Base-by-base conservation (phyloP, 2,329 filamentous ascomycete genomes). In the Epichloe gansuensis region DNA sequence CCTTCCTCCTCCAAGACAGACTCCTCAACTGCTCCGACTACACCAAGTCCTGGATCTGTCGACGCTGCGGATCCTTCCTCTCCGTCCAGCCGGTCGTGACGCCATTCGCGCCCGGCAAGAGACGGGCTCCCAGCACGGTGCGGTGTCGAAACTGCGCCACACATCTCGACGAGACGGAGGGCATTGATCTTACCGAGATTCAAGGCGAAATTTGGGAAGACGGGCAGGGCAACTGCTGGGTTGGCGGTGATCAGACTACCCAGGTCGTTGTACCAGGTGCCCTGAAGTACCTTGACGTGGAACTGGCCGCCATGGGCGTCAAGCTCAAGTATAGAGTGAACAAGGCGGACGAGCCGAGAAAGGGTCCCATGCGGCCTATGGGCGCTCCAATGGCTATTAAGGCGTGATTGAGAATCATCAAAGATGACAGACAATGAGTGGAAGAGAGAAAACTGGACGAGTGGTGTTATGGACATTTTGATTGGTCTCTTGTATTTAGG, bases 21-120 rank as follows among this genome's bases (percentile, higher is more conserved):
- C 75, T 98, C 54, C 84, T 98, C 74, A 97, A 98, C 74, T 98
- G 93, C 71, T 95, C 88, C 50, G 93, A 98, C 68, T 94, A 95
- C 67, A 82, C 85, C 31, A 84, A 85, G 56, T 84, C 89, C 1
- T 95, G 90, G 82, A 83, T 97, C 58, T 98, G 93, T 69, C 84
- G 88, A 52, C 74, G 73, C 36, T 98, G 93, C 66, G 93, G 93
- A 49, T 90, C 85, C 8, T 98, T 98, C 75, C 69, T 97, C 57
- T 89, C 87, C 0, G 88, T 88, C 11, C 87, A 94, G 66, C 86
- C 87, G 1, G 87, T 84, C 0, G 84, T 89, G 44, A 82, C 77
- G 57, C 78, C 76, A 23, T 83, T 80, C 54, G 63, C 66, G 3
- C 73, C 77, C 27, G 75, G 76, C 53, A 85, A 82, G 66, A 85